Percentiles rank a stretch among this genome's conserved stretches.
phyloP scores from a whole-genome alignment of 139 green algal genomes.

The Chlamydomonas sp. region DNA sequence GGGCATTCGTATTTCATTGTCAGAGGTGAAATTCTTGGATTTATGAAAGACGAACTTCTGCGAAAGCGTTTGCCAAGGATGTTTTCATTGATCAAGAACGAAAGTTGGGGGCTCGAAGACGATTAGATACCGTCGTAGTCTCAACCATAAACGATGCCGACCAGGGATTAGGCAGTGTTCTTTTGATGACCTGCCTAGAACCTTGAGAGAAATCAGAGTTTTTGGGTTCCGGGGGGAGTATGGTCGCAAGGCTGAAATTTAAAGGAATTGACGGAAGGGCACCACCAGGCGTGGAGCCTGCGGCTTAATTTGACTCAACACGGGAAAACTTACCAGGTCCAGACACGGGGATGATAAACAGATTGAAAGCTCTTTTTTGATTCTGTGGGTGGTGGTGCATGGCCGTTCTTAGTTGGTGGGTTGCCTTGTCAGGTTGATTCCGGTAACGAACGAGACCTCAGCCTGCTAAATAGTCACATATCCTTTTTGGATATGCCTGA shows the following conservation, averaged over 20 bases:
- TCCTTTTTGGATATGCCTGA: conserved; percentile 9
- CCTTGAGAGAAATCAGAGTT: conserved; percentile 99
- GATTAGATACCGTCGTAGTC: conserved; percentile 99
- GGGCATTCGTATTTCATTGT: conserved; percentile 99
- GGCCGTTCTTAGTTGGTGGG: conserved; percentile 79
- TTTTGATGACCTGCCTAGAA: conserved; percentile 93
- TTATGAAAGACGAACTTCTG: conserved; percentile 99
- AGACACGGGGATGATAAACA: conserved; percentile 92
- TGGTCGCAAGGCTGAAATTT: conserved; percentile 92
- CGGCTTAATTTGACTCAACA: conserved; percentile 97
- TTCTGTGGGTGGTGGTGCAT: conserved; percentile 79
- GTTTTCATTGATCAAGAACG: conserved; percentile 49
- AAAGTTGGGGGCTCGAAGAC: conserved; percentile 99
- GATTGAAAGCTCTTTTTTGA: conserved; percentile 94
- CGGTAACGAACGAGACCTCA: conserved; percentile 94
- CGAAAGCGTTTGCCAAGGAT: conserved; percentile 85
- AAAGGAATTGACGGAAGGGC: conserved; percentile 96
- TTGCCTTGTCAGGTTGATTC: conserved; percentile 93
- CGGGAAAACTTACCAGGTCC: conserved; percentile 93
- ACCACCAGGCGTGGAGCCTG: conserved; percentile 92
- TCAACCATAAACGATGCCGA: conserved; percentile 91
- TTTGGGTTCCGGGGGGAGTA: conserved; percentile 95
- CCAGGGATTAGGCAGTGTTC: conserved; percentile 77
- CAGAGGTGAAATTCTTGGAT: conserved; percentile 99
- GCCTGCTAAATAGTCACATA: conserved; percentile 85